These are phyloP conservation scores for Didymella keratinophila DNA, from an alignment of 2,329 filamentous ascomycete species.

Conservation along the genomic window DNA sequence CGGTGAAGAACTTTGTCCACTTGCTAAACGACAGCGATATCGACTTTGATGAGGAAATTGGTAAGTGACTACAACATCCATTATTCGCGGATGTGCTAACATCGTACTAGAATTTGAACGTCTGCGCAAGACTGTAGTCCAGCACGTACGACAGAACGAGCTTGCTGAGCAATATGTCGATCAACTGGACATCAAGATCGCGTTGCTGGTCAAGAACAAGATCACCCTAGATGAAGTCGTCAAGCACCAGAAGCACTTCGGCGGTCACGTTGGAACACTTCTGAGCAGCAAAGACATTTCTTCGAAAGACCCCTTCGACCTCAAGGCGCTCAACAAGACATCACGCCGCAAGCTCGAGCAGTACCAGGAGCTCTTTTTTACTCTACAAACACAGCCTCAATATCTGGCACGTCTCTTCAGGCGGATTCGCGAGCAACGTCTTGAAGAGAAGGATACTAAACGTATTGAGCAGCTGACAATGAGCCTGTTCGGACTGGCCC, in stretches of 20 bases:
- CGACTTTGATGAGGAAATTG: conserved; percentile 96
- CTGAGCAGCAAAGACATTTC: conserved; percentile 88
- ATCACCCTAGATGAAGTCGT: conserved; percentile 98
- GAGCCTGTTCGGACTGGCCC: conserved; percentile 95
- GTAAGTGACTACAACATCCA: conserved; percentile 35
- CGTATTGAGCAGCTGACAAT: conserved; percentile 93
- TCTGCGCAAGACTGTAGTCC: conserved; percentile 92
- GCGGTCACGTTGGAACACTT: conserved; percentile 83
- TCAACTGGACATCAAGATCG: conserved; percentile 98
- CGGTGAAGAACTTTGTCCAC: conserved; percentile 98
- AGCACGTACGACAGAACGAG: conserved; percentile 96
- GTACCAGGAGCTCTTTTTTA: conserved; percentile 98
- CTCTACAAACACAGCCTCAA: conserved; percentile 93
- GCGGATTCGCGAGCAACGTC: conserved; percentile 81
- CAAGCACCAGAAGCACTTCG: conserved; percentile 94
- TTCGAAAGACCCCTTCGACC: conserved; percentile 90
- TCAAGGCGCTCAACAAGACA: conserved; percentile 97
- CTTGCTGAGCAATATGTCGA: conserved; percentile 98
- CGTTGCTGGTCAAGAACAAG: conserved; percentile 97
- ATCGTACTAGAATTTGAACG: conserved; percentile 78
- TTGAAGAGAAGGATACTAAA: conserved; percentile 90
- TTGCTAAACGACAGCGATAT: conserved; percentile 98
- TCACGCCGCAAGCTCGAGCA: conserved; percentile 94
- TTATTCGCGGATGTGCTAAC: conserved; percentile 26
- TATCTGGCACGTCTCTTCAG: conserved; percentile 91